Evolutionary conservation across 257 asterid species (phyloP).

Genomic region (Petunia secreta): DNA sequence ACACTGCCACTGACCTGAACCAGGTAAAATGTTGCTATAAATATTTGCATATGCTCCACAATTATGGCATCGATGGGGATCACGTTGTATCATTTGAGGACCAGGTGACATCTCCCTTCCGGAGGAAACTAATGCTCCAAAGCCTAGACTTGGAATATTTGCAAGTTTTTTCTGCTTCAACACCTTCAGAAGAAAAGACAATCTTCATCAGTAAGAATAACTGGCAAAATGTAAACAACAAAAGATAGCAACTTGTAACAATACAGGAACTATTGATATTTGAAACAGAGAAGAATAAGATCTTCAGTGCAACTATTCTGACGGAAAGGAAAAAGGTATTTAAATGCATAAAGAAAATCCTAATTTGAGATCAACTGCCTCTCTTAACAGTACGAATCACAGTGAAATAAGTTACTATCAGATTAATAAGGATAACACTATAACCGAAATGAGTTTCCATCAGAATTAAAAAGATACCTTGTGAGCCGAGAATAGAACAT

Average conservation of each 20-base stretch:
- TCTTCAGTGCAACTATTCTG: constrained; percentile 9
- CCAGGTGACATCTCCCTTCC: constrained; percentile 84
- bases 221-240: background rate
- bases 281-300: constrained; percentile 1
- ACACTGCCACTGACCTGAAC: constrained; percentile 99
- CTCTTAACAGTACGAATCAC: background rate
- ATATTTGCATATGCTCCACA: constrained; percentile 94
- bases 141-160: constrained; percentile 81
- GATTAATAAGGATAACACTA: constrained; percentile 9
- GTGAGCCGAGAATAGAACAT: constrained; percentile 85
- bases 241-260: background rate
- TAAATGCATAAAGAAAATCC: constrained; percentile 6
- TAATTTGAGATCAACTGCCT: background rate
- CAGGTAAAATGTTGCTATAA: constrained; percentile 80
- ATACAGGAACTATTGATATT: background rate
- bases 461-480: constrained; percentile 55
- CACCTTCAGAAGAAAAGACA: constrained; percentile 50
- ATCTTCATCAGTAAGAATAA: constrained; percentile 18
- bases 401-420: constrained; percentile 13
- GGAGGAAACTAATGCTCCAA: constrained; percentile 90
- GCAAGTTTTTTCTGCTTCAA: constrained; percentile 87
- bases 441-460: background rate
- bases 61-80: constrained; percentile 85
- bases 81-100: constrained; percentile 90
- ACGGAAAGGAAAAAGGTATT: background rate